A percentile compares a stretch with the other conserved stretches of the same genome.
phyloP scores from a whole-genome alignment of 805 yeast genomes.

The Candida tibetensis region DNA sequence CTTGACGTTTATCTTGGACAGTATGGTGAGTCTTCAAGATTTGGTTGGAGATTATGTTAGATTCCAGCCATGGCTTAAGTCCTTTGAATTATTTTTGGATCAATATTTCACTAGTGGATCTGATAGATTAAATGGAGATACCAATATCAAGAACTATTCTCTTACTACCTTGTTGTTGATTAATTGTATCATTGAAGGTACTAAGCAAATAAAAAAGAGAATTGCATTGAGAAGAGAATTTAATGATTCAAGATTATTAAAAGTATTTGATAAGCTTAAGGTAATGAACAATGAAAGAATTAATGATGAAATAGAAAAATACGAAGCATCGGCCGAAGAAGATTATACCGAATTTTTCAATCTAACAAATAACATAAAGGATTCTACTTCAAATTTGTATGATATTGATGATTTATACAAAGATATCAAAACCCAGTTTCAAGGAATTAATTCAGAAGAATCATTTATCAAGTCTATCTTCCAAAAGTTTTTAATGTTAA shows the following conservation, averaged over 20 bases:
- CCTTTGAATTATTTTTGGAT: conserved; percentile 35
- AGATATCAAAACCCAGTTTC: conserved; percentile 10
- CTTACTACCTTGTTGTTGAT: conserved; percentile 36
- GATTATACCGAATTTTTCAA: conserved; percentile 29
- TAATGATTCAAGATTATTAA: conserved; percentile 32
- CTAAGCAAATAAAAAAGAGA: conserved; percentile 25
- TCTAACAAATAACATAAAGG: conserved; percentile 6
- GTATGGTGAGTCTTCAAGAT: conserved; percentile 34
- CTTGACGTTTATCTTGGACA: conserved; percentile 27
- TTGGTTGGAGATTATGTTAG: conserved; percentile 31
- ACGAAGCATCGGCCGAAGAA: conserved; percentile 38
- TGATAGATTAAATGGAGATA: conserved; percentile 15
- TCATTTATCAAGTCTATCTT: conserved; percentile 21
- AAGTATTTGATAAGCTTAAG: conserved; percentile 34
- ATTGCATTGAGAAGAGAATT: conserved; percentile 34
- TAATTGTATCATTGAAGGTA: conserved; percentile 31
- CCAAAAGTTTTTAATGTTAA: conserved; percentile 24
- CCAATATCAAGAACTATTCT: conserved; percentile 30
- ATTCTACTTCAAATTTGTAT: conserved; percentile 7
- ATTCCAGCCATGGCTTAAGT: conserved; percentile 42
- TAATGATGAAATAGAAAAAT: conserved; percentile 36
- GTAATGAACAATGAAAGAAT: conserved; percentile 29
- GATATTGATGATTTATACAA: conserved; percentile 11
- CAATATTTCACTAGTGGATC: conserved; percentile 21
- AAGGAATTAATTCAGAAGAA: conserved; percentile 11